Percentiles rank a stretch among this genome's conserved stretches.
phyloP scores from a whole-genome alignment of 805 yeast species.

The Sugiyamaella floridensis region DNA sequence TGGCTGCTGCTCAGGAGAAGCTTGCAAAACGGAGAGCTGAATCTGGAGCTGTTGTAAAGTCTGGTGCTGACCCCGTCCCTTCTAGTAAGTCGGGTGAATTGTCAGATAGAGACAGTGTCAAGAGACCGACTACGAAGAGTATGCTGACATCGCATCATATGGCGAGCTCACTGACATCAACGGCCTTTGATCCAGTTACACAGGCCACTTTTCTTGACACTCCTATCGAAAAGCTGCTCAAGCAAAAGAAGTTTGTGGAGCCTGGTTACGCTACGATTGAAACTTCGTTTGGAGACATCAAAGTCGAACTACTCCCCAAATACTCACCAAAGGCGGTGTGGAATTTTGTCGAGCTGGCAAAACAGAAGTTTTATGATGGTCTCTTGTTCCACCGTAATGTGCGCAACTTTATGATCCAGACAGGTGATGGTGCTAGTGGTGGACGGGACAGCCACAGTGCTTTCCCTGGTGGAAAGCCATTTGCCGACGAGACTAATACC shows the following conservation, averaged over 20 bases:
- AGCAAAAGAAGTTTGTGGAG: constrained; percentile 22
- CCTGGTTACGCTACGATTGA: constrained; percentile 26
- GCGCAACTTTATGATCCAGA: constrained; percentile 31
- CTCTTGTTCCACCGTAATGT: constrained; percentile 28
- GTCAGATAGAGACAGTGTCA: neutral
- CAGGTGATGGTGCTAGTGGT: constrained; percentile 33
- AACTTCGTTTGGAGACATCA: constrained; percentile 24
- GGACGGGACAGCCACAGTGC: constrained; percentile 46
- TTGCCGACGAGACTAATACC: constrained; percentile 28
- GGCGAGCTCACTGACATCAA: constrained; percentile 29
- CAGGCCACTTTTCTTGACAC: constrained; percentile 19
- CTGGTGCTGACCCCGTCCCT: no score
- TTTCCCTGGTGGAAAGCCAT: constrained; percentile 40
- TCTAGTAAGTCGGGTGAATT: no score
- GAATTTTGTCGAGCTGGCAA: constrained; percentile 25
- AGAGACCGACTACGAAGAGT: neutral
- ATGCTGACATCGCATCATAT: constrained; percentile 21
- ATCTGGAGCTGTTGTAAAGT: neutral
- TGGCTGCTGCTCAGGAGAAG: neutral
- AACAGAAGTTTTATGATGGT: constrained; percentile 29
- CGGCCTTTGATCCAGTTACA: constrained; percentile 25
- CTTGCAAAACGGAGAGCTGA: neutral
- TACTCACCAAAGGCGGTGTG: constrained; percentile 27
- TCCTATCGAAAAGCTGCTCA: constrained; percentile 23
- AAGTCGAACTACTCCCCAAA: constrained; percentile 21